Percentiles rank a stretch among this genome's conserved stretches.
phyloP scores from a whole-genome alignment of 2,329 filamentous ascomycete genomes.

The Paecilomyces sp. region DNA sequence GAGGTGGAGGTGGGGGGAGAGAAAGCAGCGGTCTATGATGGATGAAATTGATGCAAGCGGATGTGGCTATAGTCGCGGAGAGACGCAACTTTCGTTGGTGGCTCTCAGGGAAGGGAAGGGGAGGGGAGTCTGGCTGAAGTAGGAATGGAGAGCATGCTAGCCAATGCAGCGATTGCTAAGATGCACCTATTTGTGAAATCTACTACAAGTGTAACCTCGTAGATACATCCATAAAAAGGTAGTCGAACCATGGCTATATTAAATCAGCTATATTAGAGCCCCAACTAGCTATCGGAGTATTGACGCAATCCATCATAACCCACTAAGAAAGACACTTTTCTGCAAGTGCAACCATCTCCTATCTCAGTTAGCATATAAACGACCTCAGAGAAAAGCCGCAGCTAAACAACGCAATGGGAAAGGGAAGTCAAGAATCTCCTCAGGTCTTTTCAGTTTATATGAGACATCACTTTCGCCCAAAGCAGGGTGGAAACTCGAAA shows the following conservation, averaged over 20 bases:
- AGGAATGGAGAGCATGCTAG: background rate
- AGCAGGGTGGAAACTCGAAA: constrained; percentile 11
- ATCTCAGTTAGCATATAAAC: background rate
- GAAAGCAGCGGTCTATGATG: background rate
- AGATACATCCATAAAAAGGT: background rate
- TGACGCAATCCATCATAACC: background rate
- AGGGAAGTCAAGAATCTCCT: constrained; percentile 21
- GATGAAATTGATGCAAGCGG: background rate
- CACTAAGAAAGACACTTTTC: background rate
- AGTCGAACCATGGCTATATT: background rate
- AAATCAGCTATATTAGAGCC: background rate
- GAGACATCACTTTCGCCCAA: constrained; percentile 30
- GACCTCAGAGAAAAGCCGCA: background rate
- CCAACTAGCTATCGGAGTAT: background rate
- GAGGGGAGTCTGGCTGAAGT: background rate
- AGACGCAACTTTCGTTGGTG: background rate
- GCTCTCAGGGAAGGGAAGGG: background rate
- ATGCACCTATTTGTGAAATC: background rate
- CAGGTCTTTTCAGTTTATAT: constrained; percentile 41
- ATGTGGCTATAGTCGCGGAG: background rate
- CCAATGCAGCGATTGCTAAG: background rate
- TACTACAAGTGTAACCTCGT: background rate
- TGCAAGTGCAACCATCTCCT: background rate
- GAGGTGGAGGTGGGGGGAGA: background rate
- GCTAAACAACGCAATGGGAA: background rate